Conservation (phyloP, 2,329 filamentous ascomycete genomes). For the Aspergillus thermomutatus region DNA sequence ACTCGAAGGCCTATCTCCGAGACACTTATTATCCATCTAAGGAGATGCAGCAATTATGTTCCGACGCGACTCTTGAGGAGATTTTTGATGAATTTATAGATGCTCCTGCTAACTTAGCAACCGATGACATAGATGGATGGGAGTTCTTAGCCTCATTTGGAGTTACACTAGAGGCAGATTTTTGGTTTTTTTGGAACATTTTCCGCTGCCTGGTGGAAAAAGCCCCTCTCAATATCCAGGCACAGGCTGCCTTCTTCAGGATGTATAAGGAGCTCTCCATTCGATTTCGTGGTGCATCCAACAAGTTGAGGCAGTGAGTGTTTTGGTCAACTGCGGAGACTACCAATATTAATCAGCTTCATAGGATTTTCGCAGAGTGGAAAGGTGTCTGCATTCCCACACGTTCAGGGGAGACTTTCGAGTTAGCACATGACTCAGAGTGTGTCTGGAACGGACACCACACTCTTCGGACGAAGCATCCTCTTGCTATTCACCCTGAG, state of each 20-base stretch:
- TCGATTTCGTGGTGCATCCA: neutral
- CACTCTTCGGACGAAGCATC: neutral
- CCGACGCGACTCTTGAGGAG: too few relatives aligned
- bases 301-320: neutral
- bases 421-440: too few relatives aligned
- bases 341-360: too few relatives aligned
- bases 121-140: neutral
- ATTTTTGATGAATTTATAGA: neutral
- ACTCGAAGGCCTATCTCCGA: too few relatives aligned
- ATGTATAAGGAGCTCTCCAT: constrained; percentile 1
- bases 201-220: neutral
- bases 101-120: neutral
- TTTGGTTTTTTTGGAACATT: neutral
- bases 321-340: neutral
- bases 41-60: too few relatives aligned
- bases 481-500: neutral
- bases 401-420: too few relatives aligned
- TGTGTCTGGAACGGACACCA: constrained; percentile 4
- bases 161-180: neutral
- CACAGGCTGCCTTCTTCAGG: neutral
- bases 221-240: neutral
- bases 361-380: too few relatives aligned
- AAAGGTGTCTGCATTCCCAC: too few relatives aligned
- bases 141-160: neutral
- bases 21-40: too few relatives aligned